These are phyloP conservation scores for Amylostereum chailletii DNA, from an alignment of 1,284 basidiomycete genomes.

Conservation along the genomic window DNA sequence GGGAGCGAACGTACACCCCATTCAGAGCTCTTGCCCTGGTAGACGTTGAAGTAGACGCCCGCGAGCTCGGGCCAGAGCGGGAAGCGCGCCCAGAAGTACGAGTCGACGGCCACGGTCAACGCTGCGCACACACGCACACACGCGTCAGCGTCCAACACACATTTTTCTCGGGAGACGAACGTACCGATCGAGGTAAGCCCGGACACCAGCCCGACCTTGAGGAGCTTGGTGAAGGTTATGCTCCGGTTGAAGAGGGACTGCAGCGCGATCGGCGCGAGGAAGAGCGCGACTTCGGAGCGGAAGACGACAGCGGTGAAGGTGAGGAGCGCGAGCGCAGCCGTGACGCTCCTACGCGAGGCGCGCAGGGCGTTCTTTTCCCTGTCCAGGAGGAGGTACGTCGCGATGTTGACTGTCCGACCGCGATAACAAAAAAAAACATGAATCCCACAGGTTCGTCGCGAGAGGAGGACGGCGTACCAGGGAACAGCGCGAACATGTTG, in stretches of 20 bases:
- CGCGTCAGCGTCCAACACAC: not conserved
- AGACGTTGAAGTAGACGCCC: constrained; percentile 80
- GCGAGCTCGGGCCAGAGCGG: constrained; percentile 85
- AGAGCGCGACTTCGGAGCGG: constrained; percentile 71
- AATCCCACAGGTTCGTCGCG: not conserved
- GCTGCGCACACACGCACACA: constrained; percentile 36
- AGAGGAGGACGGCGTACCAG: constrained; percentile 37
- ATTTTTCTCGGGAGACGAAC: constrained; percentile 13
- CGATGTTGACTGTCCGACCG: constrained; percentile 47
- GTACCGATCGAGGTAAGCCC: constrained; percentile 52
- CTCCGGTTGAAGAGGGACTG: constrained; percentile 42
- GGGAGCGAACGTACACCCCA: constrained; percentile 72
- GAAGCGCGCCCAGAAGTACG: constrained; percentile 74
- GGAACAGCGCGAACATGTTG: constrained; percentile 86
- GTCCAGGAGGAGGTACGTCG: constrained; percentile 47
- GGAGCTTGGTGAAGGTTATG: constrained; percentile 34
- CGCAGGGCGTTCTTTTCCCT: constrained; percentile 31
- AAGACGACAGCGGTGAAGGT: constrained; percentile 69
- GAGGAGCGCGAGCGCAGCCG: constrained; percentile 39
- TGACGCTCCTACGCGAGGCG: constrained; percentile 27
- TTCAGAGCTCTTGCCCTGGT: constrained; percentile 77
- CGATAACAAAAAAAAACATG: not conserved
- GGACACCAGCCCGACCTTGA: constrained; percentile 46
- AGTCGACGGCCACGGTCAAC: constrained; percentile 65
- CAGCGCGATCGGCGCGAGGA: constrained; percentile 57